Conservation (phyloP, 345 rosid genomes). For the Trapa bicornis region DNA sequence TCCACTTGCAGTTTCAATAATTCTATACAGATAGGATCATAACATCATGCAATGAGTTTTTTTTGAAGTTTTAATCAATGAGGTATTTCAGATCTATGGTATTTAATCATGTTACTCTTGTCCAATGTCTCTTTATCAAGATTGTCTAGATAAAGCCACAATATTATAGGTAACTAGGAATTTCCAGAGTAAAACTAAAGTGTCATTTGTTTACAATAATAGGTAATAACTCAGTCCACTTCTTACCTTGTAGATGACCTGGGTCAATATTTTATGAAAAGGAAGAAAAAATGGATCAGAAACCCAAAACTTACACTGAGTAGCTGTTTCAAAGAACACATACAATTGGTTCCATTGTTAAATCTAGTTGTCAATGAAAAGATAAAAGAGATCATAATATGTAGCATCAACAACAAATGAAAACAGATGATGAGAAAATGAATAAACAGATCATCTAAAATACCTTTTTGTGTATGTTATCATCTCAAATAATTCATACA, state of each 20-base stretch:
- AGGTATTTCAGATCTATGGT: neutral
- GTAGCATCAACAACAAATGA: neutral
- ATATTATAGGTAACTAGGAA: neutral
- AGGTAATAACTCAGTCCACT: neutral
- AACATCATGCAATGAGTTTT: too few species aligned
- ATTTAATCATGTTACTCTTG: neutral
- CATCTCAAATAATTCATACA: neutral
- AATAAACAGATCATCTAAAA: neutral
- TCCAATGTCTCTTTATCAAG: neutral
- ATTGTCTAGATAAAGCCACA: neutral
- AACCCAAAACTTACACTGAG: too few species aligned
- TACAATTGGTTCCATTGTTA: too few species aligned
- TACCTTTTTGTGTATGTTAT: too few species aligned
- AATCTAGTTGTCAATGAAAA: neutral
- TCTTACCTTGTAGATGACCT: neutral
- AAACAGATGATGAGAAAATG: neutral
- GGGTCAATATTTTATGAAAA: too few species aligned
- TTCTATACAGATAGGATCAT: neutral
- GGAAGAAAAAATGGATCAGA: too few species aligned
- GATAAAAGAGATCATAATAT: neutral
- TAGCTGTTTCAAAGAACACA: neutral
- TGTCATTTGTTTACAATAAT: neutral
- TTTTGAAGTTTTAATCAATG: too few species aligned
- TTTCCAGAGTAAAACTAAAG: neutral
- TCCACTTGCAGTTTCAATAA: neutral